Evolutionary conservation across 2,329 filamentous ascomycete genomes (phyloP).

Genomic region (Rhexocercosporidium sp.): DNA sequence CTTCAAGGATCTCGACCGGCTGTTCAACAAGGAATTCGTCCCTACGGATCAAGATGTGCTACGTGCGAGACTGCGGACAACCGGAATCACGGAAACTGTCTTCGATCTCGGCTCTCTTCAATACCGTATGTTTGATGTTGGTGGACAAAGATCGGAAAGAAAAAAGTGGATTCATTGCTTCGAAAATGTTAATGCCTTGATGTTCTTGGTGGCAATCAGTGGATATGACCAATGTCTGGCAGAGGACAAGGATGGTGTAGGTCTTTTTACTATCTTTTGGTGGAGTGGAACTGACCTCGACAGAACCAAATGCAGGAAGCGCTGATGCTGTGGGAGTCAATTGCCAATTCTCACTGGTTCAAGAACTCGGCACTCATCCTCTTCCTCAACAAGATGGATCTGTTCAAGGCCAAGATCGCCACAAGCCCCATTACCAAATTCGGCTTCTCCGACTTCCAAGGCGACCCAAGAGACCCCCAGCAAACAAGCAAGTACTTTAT

Average conservation of each 20-base stretch:
- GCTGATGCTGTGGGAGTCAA: conserved; percentile 84
- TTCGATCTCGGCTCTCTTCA: conserved; percentile 92
- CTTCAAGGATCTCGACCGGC: conserved; percentile 76
- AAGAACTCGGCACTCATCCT: conserved; percentile 80
- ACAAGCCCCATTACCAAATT: conserved; percentile 74
- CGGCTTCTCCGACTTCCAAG: conserved; percentile 79
- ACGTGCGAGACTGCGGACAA: conserved; percentile 87
- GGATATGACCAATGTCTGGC: conserved; percentile 96
- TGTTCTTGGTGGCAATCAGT: conserved; percentile 94
- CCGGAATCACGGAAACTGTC: conserved; percentile 92
- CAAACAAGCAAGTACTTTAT: conserved; percentile 81
- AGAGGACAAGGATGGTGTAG: conserved; percentile 93
- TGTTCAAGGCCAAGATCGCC: conserved; percentile 78
- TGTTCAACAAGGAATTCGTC: conserved; percentile 79
- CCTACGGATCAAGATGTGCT: conserved; percentile 95
- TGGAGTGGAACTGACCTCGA: background rate
- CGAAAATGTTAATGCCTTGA: conserved; percentile 80
- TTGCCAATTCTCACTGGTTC: conserved; percentile 88
- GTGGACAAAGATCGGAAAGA: conserved; percentile 74
- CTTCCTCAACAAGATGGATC: conserved; percentile 87
- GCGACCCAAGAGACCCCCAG: conserved; percentile 72
- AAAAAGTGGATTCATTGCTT: conserved; percentile 85
- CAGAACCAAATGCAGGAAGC: conserved; percentile 93
- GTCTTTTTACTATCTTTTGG: conserved; percentile 44
- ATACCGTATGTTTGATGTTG: conserved; percentile 89